These are phyloP conservation scores for Silybum marianum DNA, from an alignment of 129 eudicot species.

Conservation along the genomic window DNA sequence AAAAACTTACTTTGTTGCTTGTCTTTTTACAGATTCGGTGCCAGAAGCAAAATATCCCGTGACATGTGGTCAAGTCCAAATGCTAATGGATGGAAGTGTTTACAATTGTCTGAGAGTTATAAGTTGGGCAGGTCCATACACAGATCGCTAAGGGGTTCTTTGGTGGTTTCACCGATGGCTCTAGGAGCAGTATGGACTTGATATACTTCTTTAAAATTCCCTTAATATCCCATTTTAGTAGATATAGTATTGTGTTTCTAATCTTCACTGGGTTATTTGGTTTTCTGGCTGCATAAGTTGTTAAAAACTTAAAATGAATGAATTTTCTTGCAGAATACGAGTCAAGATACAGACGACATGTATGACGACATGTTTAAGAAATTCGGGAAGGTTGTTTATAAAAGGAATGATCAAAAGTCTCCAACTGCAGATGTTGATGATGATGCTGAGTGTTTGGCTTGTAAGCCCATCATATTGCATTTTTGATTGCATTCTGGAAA, in stretches of 20 bases:
- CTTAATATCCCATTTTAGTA: neutral
- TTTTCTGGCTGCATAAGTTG: constrained; percentile 3
- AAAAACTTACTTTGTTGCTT: constrained; percentile 18
- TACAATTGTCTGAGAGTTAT: constrained; percentile 25
- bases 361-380: constrained; percentile 78
- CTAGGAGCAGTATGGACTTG: constrained; percentile 50
- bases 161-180: constrained; percentile 52
- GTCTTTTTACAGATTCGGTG: constrained; percentile 29
- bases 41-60: constrained; percentile 37
- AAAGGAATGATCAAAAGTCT: constrained; percentile 69
- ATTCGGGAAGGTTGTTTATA: constrained; percentile 84
- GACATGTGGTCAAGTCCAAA: constrained; percentile 24
- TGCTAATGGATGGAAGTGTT: constrained; percentile 22
- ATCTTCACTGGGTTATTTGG: constrained; percentile 6
- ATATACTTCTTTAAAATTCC: neutral
- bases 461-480: constrained; percentile 47
- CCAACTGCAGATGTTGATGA: constrained; percentile 79
- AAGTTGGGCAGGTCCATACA: constrained; percentile 24
- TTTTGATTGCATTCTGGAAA: neutral
- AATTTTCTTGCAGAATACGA: constrained; percentile 61
- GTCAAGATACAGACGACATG: constrained; percentile 92
- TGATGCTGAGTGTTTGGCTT: constrained; percentile 91
- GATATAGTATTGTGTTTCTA: neutral
- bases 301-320: constrained; percentile 1
- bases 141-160: constrained; percentile 35